Base-by-base conservation (phyloP, 75 land plant species). In the Selaginella moellendorffii region DNA sequence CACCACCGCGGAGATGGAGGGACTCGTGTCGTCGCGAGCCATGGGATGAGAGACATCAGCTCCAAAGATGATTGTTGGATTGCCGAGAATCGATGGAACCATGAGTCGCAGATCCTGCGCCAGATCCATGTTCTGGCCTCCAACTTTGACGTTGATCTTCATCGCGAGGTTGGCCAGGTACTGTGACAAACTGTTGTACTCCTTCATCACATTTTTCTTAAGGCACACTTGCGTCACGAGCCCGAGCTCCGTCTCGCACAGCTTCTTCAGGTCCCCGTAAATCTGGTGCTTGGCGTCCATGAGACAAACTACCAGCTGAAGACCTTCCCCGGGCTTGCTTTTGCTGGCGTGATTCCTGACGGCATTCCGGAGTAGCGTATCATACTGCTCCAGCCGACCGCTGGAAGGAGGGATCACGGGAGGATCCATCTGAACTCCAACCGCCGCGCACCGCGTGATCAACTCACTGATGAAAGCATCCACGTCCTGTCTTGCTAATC, bases 251-350 rank as follows among this genome's bases (percentile, higher is more conserved):
- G 51, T 46, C 14, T 46, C 51, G 18, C 18, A 46, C 14, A 46
- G 14, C 10, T 18, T 10, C 51, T 46, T 46, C 51, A 46, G 18
- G 51, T 88, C 93, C 21, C 85, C 88, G 73, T 88, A 88, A 14
- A 84, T 84, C 52, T 60, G 73, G 70, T 85, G 88, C 61, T 78
- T 81, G 31, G 61, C 74, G 69, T 82, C 85, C 88, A 88, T 88
- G 1, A 88, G 58, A 54, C 85, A 85, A 1, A 85, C 71, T 23
- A 88, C 66, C n/a, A 85, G 83, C 61, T 88, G 86, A 17, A 88
- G 79, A 27, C n/a, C n/a, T n/a, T n/a, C n/a, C n/a, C n/a, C n/a
- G n/a, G n/a, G n/a, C n/a, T n/a, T n/a, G n/a, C n/a, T n/a, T n/a
- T n/a, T n/a, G n/a, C n/a, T n/a, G n/a, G n/a, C n/a, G n/a, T n/a